phyloP scores from a whole-genome alignment of 2,329 filamentous ascomycete genomes.

The Beauveria rudraprayagi region DNA sequence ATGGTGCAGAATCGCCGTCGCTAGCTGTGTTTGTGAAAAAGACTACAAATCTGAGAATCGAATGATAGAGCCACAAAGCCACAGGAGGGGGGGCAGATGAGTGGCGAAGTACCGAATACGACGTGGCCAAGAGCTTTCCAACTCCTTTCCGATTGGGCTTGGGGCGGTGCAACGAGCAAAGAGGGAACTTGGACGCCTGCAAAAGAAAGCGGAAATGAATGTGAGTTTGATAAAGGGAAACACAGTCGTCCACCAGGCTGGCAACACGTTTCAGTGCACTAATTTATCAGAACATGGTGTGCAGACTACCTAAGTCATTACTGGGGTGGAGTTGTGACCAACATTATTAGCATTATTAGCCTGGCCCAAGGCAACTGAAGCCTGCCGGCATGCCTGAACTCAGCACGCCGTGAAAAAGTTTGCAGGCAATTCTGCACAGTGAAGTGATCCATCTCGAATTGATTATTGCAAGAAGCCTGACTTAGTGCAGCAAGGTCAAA shows the following conservation, averaged over 20 bases:
- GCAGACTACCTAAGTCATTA: neutral
- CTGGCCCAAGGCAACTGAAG: neutral
- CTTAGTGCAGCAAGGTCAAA: too few species aligned
- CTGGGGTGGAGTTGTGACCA: neutral
- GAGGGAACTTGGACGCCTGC: neutral
- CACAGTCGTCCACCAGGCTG: neutral
- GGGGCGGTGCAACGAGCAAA: neutral
- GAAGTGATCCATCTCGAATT: too few species aligned
- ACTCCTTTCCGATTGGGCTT: neutral
- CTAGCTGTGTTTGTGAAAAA: neutral
- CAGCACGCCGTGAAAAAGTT: too few species aligned
- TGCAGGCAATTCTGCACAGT: too few species aligned
- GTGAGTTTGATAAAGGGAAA: neutral
- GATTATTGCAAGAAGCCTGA: too few species aligned
- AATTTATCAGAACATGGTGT: too few species aligned
- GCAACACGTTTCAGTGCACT: neutral
- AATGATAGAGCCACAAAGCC: neutral
- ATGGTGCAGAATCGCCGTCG: constrained; percentile 27
- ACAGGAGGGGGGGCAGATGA: neutral
- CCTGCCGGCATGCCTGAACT: too few species aligned
- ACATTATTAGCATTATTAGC: neutral
- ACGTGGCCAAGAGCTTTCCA: neutral
- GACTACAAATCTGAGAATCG: neutral
- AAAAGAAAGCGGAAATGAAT: neutral
- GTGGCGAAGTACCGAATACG: constrained; percentile 3